Conservation (phyloP, 169 alveolate species). For the Plasmodium sp. region DNA sequence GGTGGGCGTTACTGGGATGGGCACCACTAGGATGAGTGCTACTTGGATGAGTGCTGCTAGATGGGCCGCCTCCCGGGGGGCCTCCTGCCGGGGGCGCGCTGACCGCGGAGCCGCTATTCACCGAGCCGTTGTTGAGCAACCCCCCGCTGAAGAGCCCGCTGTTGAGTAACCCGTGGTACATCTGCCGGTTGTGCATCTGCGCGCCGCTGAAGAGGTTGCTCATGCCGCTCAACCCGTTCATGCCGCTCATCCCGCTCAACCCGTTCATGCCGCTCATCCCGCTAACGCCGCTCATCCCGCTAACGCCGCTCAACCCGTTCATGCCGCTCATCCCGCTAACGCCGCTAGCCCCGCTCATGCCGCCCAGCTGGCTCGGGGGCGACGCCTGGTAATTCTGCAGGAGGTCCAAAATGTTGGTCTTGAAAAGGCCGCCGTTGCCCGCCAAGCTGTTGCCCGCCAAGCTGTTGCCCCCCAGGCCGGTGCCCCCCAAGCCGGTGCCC, state of each 20-base stretch:
- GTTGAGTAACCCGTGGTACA: not conserved
- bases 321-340: not conserved
- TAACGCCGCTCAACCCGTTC: not conserved
- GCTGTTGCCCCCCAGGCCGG: not conserved
- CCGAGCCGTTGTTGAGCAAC: not conserved
- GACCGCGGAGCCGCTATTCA: not conserved
- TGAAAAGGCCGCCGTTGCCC: not conserved
- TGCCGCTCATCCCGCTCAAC: not conserved
- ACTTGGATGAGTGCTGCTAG: not conserved
- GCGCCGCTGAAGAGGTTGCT: not conserved
- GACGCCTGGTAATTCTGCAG: constrained; percentile 12
- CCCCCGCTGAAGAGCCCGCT: not conserved
- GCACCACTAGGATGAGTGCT: not conserved
- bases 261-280: not conserved
- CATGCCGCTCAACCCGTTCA: not conserved
- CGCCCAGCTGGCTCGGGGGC: not conserved
- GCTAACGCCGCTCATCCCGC: not conserved
- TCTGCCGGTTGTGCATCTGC: not conserved
- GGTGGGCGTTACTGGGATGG: not conserved
- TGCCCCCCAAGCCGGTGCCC: not conserved
- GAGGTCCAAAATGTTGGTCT: not conserved
- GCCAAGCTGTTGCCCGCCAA: not conserved
- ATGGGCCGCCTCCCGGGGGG: not conserved
- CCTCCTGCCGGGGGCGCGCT: not conserved
- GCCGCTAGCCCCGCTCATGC: not conserved